Conservation (phyloP, 176 grass and related monocot genomes). For the Triticum monococcum region DNA sequence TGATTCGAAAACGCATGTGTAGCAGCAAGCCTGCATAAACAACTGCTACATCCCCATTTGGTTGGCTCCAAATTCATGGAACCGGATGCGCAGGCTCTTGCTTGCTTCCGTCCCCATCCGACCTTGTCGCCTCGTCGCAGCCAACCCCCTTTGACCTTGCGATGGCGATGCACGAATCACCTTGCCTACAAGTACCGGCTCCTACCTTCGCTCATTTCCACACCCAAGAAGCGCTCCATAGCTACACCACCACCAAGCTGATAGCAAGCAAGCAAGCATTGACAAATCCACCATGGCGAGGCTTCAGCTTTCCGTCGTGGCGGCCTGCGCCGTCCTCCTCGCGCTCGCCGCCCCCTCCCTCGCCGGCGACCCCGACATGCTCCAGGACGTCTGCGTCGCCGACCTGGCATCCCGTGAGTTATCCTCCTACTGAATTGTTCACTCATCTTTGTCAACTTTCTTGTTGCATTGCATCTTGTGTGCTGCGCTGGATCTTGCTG, state of each 20-base stretch:
- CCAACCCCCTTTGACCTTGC: neutral
- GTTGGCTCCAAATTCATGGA: no score
- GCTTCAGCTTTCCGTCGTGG: slow-evolving; percentile 20
- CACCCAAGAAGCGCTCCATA: no score
- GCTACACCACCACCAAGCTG: neutral
- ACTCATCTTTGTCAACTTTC: neutral
- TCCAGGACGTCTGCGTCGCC: slow-evolving; percentile 83
- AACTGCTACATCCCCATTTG: no score
- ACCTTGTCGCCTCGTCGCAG: neutral
- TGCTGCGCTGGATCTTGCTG: neutral
- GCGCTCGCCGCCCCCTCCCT: slow-evolving; percentile 21
- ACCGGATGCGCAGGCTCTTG: no score
- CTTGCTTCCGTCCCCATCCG: neutral
- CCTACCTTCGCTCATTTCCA: no score
- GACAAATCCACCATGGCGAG: slow-evolving; percentile 3
- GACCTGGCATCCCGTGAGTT: slow-evolving; percentile 49
- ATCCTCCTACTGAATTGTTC: no score
- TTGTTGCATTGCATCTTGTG: neutral
- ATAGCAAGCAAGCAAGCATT: neutral
- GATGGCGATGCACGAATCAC: neutral
- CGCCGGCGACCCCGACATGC: slow-evolving; percentile 68
- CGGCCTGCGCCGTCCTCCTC: slow-evolving; percentile 20
- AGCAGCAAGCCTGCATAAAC: no score
- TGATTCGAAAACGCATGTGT: no score
- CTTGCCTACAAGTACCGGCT: neutral